Percentiles rank a stretch among this genome's conserved stretches.
Evolutionary conservation across 75 land plant species (phyloP).

Genomic region (Isoetes taiwanensis): DNA sequence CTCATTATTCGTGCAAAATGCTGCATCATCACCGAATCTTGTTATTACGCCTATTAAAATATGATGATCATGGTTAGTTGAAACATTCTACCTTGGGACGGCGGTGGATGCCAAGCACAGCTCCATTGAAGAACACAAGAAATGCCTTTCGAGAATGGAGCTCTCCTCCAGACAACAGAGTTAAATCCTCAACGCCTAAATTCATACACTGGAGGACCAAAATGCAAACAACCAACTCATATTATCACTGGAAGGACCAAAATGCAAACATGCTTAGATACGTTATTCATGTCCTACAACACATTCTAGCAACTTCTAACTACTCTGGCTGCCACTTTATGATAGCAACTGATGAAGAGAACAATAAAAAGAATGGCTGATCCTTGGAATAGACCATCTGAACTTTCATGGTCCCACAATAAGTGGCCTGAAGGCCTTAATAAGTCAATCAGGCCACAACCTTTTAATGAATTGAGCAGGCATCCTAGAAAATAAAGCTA

Average conservation of each 20-base stretch:
- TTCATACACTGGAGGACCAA: constrained; percentile 54
- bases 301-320: no score
- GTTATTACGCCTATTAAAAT: constrained; percentile 1
- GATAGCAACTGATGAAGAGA: no score
- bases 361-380: no score
- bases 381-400: no score
- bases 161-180: constrained; percentile 71
- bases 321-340: no score
- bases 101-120: constrained; percentile 83
- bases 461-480: not conserved
- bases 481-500: not conserved
- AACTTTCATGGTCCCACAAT: no score
- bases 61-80: not conserved
- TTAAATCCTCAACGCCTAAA: constrained; percentile 86
- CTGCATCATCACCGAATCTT: constrained; percentile 20
- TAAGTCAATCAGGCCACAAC: not conserved
- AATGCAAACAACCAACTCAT: no score
- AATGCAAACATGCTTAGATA: no score
- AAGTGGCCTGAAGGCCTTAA: no score
- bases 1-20: constrained; percentile 60
- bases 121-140: constrained; percentile 91
- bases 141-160: constrained; percentile 56
- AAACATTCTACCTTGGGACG: constrained; percentile 55
- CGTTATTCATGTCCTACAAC: no score
- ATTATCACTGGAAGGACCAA: no score